Evolutionary conservation across 768 basidiomycete genomes (phyloP).

Genomic region (Termitomyces sp.): DNA sequence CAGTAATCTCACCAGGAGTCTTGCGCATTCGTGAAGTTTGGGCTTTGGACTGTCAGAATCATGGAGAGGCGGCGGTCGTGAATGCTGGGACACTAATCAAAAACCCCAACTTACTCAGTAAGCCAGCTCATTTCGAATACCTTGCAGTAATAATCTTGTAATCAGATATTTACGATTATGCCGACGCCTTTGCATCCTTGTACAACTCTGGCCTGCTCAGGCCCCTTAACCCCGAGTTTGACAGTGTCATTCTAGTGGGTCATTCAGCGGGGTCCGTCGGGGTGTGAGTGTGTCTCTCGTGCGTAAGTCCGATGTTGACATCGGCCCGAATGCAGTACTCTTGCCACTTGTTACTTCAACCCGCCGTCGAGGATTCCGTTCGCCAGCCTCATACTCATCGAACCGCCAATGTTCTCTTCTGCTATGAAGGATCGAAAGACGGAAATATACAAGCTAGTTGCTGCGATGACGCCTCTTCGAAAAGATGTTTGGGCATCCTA

Average conservation of each 20-base stretch:
- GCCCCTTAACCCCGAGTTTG: constrained; percentile 14
- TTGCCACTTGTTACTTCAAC: constrained; percentile 17
- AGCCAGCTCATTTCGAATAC: not conserved
- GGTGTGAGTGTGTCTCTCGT: constrained; percentile 15
- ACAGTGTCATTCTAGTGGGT: constrained; percentile 23
- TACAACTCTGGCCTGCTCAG: constrained; percentile 22
- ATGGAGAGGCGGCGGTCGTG: constrained; percentile 29
- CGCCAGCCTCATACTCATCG: constrained; percentile 20
- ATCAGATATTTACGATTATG: constrained; percentile 26
- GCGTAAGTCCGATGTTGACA: not conserved
- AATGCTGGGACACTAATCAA: constrained; percentile 23
- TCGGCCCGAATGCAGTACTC: constrained; percentile 10
- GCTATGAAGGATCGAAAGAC: constrained; percentile 18
- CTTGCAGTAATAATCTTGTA: not conserved
- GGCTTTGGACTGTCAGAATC: constrained; percentile 33
- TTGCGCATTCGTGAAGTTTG: constrained; percentile 26
- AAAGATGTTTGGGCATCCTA: constrained; percentile 20
- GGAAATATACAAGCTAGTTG: constrained; percentile 21
- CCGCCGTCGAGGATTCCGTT: constrained; percentile 22
- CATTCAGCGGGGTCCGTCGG: constrained; percentile 27
- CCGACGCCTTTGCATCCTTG: constrained; percentile 22
- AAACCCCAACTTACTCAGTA: constrained; percentile 17
- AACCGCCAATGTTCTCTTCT: constrained; percentile 19
- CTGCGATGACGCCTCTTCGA: constrained; percentile 19
- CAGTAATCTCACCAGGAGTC: not conserved